Evolutionary conservation across 768 basidiomycete genomes (phyloP), one percentile per base, ranked within the genome.

Genomic region (Pulveroboletus sp.): DNA sequence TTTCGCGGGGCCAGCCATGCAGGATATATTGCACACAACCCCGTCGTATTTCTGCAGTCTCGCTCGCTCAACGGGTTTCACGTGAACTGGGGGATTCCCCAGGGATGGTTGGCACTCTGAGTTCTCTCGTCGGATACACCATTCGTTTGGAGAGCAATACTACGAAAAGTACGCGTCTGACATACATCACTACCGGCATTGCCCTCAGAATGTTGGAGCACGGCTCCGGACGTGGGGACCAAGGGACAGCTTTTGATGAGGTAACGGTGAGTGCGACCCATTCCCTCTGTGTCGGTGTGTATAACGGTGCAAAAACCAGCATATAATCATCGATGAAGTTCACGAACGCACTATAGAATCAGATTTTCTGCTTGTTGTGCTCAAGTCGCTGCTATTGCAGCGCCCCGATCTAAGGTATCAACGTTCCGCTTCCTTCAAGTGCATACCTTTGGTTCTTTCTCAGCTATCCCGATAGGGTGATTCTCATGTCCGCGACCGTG

Each of bases 321-420:
- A 97, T 61, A 84, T 99, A 63, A 87, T 99, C 50, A 87, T 98
- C 36, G 95, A 99, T 57, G 95, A 99, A 84, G 91, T 97, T 40
- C 95, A 99, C 60, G 95, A 99, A 72, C 85, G 95, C 19, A 91
- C 86, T 7, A 97, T 99, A 56, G 95, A 99, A 63, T 94, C 92
- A 0, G 95, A 98, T 67, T 99, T 99, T 71, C 77, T 99, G 27
- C 74, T 99, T 27, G 92, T 97, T 56, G 91, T 97, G 6, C 75
- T 99, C 45, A 93, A 91, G 67, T 84, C 88, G 14, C 71, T 98
- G 29, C 67, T 97, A 43, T 69, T 76, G 46, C 80, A 85, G 53
- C 78, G 90, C 21, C 78, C 84, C 41, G 84, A 95, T 58, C 73
- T 99, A n/a, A 94, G 90, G 93, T 88, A 55, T 50, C 74, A 64